A percentile compares a stretch with the other conserved stretches of the same genome.
phyloP scores from a whole-genome alignment of 2,329 filamentous ascomycete genomes.

The Hypocreales sp. region DNA sequence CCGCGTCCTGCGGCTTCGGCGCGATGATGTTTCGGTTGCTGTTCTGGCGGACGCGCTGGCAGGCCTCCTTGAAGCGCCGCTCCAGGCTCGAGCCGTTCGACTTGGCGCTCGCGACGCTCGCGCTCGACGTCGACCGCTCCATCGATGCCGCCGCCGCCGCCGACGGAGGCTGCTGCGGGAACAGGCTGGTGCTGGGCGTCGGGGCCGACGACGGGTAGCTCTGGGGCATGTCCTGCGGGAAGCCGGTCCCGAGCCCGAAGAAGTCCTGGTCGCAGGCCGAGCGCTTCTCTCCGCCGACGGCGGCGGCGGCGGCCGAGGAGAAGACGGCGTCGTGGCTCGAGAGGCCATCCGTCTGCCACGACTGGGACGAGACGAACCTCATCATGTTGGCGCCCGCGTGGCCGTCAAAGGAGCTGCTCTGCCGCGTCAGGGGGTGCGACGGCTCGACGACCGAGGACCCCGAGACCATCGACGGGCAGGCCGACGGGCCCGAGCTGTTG shows the following conservation, averaged over 20 bases:
- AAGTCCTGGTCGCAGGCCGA: constrained; percentile 14
- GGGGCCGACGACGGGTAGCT: constrained; percentile 14
- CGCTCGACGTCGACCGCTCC: constrained; percentile 32
- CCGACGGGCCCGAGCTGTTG: constrained; percentile 16
- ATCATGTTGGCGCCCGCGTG: constrained; percentile 18
- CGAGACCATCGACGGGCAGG: constrained; percentile 27
- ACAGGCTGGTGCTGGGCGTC: constrained; percentile 12
- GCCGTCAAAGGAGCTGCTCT: constrained; percentile 23
- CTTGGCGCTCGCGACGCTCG: constrained; percentile 23
- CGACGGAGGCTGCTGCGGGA: no score
- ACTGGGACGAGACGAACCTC: constrained; percentile 21
- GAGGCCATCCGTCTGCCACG: constrained; percentile 9
- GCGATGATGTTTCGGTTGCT: constrained; percentile 22
- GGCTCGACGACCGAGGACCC: constrained; percentile 21
- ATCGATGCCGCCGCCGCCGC: constrained; percentile 18
- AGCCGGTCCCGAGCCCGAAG: constrained; percentile 23
- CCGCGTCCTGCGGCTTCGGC: constrained; percentile 24
- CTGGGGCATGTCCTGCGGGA: constrained; percentile 8
- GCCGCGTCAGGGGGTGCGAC: constrained; percentile 23
- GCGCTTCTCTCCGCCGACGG: constrained; percentile 11
- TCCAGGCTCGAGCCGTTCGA: constrained; percentile 28
- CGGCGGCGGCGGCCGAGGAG: constrained; percentile 6
- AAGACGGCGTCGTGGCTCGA: constrained; percentile 7
- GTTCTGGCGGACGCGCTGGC: constrained; percentile 28
- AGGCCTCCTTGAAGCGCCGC: constrained; percentile 30